Base-by-base conservation (phyloP, 192 early-diverging fungal genomes). In the Martensiomyces pterosporus region DNA sequence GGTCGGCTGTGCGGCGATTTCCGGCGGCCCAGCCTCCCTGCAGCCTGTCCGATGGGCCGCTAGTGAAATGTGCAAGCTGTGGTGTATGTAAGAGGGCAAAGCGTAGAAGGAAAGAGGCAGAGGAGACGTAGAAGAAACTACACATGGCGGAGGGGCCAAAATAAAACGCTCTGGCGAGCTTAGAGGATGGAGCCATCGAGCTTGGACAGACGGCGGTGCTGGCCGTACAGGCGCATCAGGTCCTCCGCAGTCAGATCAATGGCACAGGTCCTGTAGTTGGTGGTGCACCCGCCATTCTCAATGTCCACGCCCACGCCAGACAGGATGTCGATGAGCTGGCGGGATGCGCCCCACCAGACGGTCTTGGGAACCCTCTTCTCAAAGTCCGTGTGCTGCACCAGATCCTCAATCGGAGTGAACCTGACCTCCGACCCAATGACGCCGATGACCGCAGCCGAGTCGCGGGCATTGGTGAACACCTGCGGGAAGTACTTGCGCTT, bases 371-470 rank as follows among this genome's bases (percentile, higher is more conserved):
- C 85, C 39, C 86, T 82, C 41, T 85, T 82, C 46, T 76, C 83
- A 68, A 95, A 75, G 67, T 98, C 91, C 0, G 92, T 90, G 25
- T 85, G 78, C 16, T 53, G 44, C 18, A 84, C 52, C 8, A 91
- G 70, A n/a, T 82, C 69, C 52, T 58, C 48, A 12, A 91, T 76
- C 9, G 90, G 84, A 12, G 85, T 85, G 51, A 87, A 90, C 24
- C 74, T 64, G 24, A 93, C 81, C 23, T 81, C 72, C 16, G 83
- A 80, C 15, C 93, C 93, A 13, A 76, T 59, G 33, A 98, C 81
- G 27, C 95, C 95, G 39, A 93, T 84, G 9, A 94, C 85, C 23
- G 65, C 72, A 14, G 83, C 83, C 24, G 89, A 81, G 8, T 80
- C 76, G 4, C 76, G 59, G 7, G 60, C 55, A 29, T 62, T 72